Percentiles rank a stretch among this genome's conserved stretches.
phyloP scores from a whole-genome alignment of 371 early-diverging fungal genomes.

The Chytridiales sp. region DNA sequence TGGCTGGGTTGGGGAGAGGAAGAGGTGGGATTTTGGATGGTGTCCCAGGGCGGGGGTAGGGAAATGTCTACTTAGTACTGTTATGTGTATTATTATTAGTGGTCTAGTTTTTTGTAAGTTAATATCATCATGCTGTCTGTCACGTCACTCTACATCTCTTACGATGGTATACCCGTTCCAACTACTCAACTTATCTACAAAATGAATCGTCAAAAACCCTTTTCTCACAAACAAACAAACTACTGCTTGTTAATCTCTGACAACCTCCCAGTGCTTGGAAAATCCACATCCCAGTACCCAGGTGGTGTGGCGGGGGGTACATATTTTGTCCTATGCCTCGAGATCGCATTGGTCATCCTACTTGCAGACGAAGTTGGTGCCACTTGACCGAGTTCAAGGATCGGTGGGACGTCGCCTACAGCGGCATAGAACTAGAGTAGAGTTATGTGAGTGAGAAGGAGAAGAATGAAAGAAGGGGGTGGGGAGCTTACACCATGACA shows the following conservation, averaged over 20 bases:
- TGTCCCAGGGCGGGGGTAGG: no score
- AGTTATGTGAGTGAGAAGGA: not conserved
- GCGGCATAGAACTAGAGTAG: slow-evolving; percentile 30
- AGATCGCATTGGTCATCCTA: slow-evolving; percentile 21
- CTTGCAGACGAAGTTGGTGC: slow-evolving; percentile 3
- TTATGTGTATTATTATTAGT: no score
- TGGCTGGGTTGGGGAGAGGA: slow-evolving; percentile 10
- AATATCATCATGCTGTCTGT: no score
- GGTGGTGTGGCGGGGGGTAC: slow-evolving; percentile 33
- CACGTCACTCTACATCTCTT: no score
- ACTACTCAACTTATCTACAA: no score
- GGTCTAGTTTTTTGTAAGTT: no score
- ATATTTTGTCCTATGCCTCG: slow-evolving; percentile 30
- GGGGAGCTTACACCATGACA: slow-evolving; percentile 33
- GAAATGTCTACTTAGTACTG: no score
- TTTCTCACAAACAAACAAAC: no score
- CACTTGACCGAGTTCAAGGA: slow-evolving; percentile 29
- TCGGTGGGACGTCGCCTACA: slow-evolving; percentile 26
- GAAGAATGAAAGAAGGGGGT: not conserved
- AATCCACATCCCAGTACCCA: slow-evolving; percentile 32
- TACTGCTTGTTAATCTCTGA: no score
- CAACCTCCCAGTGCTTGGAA: slow-evolving; percentile 21
- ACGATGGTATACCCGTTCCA: no score
- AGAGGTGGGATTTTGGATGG: no score
- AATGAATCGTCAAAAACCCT: no score